phyloP scores from a whole-genome alignment of 192 early-diverging fungal species.

The Coemansia sp. region DNA sequence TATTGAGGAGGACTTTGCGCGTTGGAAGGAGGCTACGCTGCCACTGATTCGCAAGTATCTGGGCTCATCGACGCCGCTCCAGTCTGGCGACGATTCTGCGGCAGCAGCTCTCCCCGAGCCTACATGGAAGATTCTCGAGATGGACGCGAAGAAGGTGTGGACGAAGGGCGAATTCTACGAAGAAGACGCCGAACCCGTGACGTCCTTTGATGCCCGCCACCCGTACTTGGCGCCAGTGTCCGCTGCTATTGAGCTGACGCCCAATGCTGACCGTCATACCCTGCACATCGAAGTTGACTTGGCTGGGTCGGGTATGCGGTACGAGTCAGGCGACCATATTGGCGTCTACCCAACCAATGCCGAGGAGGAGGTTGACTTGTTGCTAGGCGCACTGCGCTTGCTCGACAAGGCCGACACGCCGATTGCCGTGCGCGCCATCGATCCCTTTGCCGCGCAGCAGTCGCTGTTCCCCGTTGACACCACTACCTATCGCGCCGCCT shows the following conservation, averaged over 20 bases:
- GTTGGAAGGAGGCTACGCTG: constrained; percentile 91
- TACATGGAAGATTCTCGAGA: constrained; percentile 60
- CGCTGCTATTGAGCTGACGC: constrained; percentile 70
- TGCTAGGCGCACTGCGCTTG: constrained; percentile 67
- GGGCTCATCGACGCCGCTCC: constrained; percentile 52
- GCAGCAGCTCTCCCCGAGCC: constrained; percentile 43
- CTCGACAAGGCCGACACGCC: constrained; percentile 68
- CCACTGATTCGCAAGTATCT: constrained; percentile 74
- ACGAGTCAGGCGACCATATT: constrained; percentile 94
- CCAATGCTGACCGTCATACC: constrained; percentile 73
- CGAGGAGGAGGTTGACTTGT: constrained; percentile 70
- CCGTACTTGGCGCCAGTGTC: constrained; percentile 78
- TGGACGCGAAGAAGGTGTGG: constrained; percentile 50
- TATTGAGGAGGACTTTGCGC: constrained; percentile 95
- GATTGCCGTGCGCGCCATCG: constrained; percentile 70
- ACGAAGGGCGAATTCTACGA: constrained; percentile 43
- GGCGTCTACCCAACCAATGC: constrained; percentile 91
- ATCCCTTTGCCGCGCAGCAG: constrained; percentile 76
- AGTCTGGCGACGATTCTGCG: constrained; percentile 27
- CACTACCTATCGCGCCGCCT: constrained; percentile 80
- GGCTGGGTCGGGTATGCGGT: constrained; percentile 75
- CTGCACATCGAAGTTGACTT: constrained; percentile 96
- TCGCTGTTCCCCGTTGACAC: constrained; percentile 88
- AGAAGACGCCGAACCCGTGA: constrained; percentile 11
- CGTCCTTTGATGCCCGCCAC: constrained; percentile 82